Evolutionary conservation across 768 basidiomycete genomes (phyloP).

Genomic region (Saitozyma sp.): DNA sequence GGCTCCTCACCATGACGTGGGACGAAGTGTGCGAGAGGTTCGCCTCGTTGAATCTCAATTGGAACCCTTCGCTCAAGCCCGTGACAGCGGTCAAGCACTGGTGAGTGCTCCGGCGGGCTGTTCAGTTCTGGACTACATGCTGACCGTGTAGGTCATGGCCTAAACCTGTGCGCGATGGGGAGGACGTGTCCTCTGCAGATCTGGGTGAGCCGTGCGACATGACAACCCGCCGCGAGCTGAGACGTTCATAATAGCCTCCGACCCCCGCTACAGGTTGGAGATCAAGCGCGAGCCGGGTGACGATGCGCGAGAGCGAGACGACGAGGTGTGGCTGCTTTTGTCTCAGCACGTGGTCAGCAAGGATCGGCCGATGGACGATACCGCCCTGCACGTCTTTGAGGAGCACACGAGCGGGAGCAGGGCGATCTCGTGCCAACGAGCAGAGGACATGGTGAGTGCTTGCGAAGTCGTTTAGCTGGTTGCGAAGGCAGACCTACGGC

Average conservation of each 20-base stretch:
- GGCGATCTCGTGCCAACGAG: conserved; percentile 5
- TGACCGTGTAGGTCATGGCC: conserved; percentile 25
- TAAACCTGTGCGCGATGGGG: conserved; percentile 15
- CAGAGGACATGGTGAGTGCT: conserved; percentile 8
- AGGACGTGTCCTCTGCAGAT: conserved; percentile 1
- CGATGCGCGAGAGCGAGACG: conserved; percentile 49
- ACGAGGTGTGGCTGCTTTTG: conserved; percentile 77
- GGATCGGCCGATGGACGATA: conserved; percentile 65
- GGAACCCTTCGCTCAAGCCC: conserved; percentile 71
- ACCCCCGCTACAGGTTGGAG: conserved; percentile 13
- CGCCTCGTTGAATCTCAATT: conserved; percentile 79
- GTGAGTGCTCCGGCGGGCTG: conserved; percentile 54
- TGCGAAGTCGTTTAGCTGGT: neutral
- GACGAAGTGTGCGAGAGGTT: conserved; percentile 71
- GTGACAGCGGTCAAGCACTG: conserved; percentile 64
- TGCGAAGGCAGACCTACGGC: neutral
- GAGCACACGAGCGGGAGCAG: conserved; percentile 12
- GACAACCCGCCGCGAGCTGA: neutral
- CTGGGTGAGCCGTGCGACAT: neutral
- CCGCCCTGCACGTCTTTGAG: conserved; percentile 61
- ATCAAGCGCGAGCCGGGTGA: conserved; percentile 15
- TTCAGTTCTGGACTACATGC: neutral
- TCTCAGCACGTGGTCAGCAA: conserved; percentile 71
- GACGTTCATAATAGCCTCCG: neutral
- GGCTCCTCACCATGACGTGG: conserved; percentile 67